Percentiles rank a stretch among this genome's conserved stretches.
Evolutionary conservation across 345 rosid genomes (phyloP).

Genomic region (Aegle marmelos): DNA sequence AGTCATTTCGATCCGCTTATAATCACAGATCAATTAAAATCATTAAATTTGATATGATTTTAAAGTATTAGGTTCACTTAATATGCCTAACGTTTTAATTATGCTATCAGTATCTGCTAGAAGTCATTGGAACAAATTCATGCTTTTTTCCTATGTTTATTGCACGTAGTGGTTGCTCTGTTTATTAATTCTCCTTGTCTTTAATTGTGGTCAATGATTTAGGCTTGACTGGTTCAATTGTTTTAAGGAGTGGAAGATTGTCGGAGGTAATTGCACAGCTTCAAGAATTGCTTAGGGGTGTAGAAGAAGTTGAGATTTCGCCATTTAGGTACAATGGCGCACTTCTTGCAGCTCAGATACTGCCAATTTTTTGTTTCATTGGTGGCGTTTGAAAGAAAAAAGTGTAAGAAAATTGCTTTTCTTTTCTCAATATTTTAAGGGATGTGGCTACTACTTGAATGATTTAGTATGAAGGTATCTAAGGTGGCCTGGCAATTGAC

Average conservation of each 20-base stretch:
- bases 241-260: conserved; percentile 66
- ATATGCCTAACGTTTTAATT: background rate
- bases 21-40: background rate
- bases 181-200: background rate
- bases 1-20: background rate
- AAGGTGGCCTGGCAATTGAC: background rate
- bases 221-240: conserved; percentile 78
- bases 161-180: background rate
- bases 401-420: background rate
- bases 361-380: background rate
- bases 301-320: conserved; percentile 50
- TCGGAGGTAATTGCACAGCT: conserved; percentile 81
- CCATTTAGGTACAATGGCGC: conserved; percentile 61
- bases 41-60: background rate
- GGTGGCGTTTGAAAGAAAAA: background rate
- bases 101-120: background rate
- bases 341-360: conserved; percentile 78
- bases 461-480: background rate
- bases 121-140: background rate
- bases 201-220: conserved; percentile 4
- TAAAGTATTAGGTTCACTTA: background rate
- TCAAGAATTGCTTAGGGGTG: conserved; percentile 73
- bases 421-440: background rate
- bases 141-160: background rate
- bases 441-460: too few species aligned